A percentile compares a stretch with the other conserved stretches of the same genome.
These are phyloP conservation scores for Ambrosia trifida DNA, from an alignment of 129 eudicot genomes.

Conservation along the genomic window DNA sequence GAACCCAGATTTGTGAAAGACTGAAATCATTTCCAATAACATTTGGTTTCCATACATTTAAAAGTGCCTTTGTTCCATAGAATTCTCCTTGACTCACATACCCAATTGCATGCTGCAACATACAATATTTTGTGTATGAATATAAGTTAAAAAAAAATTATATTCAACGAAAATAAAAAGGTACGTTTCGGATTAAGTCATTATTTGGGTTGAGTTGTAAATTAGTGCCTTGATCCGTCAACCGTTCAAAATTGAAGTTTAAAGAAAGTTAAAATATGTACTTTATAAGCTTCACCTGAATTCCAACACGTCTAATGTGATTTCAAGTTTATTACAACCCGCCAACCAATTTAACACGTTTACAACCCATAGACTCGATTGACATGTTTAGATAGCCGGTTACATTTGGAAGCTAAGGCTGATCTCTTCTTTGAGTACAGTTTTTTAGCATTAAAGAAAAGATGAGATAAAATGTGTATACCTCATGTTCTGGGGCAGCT, in stretches of 20 bases:
- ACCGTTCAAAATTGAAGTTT: too few relatives aligned
- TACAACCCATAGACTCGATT: not conserved
- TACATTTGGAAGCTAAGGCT: too few relatives aligned
- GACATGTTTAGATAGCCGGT: too few relatives aligned
- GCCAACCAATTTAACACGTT: not conserved
- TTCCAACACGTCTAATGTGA: too few relatives aligned
- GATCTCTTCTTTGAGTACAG: too few relatives aligned
- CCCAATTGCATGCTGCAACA: constrained; percentile 76
- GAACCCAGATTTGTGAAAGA: constrained; percentile 82
- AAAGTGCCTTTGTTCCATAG: constrained; percentile 78
- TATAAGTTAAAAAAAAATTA: too few relatives aligned
- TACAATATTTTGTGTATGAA: not conserved
- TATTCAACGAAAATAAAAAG: too few relatives aligned
- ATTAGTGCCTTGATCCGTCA: too few relatives aligned
- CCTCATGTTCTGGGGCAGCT: constrained; percentile 64
- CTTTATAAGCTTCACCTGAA: too few relatives aligned
- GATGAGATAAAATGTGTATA: not conserved
- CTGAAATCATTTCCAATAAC: constrained; percentile 70
- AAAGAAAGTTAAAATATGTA: too few relatives aligned
- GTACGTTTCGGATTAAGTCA: too few relatives aligned
- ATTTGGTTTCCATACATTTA: constrained; percentile 80
- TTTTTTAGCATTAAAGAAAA: not conserved
- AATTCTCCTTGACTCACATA: constrained; percentile 59
- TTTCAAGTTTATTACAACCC: not conserved
- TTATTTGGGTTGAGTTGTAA: too few relatives aligned